Base-by-base conservation (phyloP, 371 early-diverging fungal genomes). In the Gilbertella persicaria region DNA sequence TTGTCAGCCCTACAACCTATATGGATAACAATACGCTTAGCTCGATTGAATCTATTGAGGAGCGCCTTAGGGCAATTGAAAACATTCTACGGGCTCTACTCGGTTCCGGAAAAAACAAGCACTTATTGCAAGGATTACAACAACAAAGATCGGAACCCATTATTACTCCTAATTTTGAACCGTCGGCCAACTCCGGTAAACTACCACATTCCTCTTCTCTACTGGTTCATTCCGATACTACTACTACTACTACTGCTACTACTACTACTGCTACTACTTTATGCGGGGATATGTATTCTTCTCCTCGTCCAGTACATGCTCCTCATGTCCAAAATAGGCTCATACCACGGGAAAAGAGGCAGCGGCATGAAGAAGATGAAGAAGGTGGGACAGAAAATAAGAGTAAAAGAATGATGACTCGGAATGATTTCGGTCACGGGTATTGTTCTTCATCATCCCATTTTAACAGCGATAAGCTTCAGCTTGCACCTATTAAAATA, bases 21-120 rank as follows among this genome's bases (percentile, higher is more conserved):
- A n/a, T n/a, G 9, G 9, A 9, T 28, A 4, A 28, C 28, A 28
- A 4, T 9, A 28, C 28, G 9, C 9, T 28, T 5, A 28, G 28
- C 28, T 28, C 28, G 5, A 61, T 66, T 29, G 55, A 66, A 40
- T 50, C 58, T 5, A 62, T 66, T 38, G 67, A 66, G 44, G 56
- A 55, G 40, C 54, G 67, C 4, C 35, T 66, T 10, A 41, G 46
- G 1, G 38, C 54, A 4, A 61, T 66, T 17, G 67, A 66, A 40
- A 58, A 58, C n/a, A 53, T 66, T 25, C 40, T 66, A 30, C 50
- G 62, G 46, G 16, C 55, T 26, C 33, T 61, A 17, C 50, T 61
- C 45, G 55, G 50, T 46, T 47, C 60, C 45, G 55, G 53, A 29
- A 53, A 49, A 50, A 48, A 60, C 45, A 48, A 60, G 38, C 55